These are phyloP conservation scores for Amaranthus cruentus DNA, from an alignment of 148 eudicot genomes.

Conservation along the genomic window DNA sequence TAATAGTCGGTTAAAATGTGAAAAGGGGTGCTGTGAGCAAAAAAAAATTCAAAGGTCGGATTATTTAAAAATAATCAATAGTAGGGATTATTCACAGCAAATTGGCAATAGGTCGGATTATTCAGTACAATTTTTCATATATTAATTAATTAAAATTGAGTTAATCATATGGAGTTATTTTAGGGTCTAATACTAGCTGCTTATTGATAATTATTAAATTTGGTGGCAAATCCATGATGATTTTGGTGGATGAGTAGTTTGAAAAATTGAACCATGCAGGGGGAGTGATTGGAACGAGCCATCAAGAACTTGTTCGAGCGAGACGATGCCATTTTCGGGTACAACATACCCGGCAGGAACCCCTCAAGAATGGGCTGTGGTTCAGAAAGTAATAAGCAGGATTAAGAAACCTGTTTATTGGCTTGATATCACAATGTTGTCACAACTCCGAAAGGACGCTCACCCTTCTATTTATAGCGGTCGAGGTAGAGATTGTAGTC, in stretches of 20 bases:
- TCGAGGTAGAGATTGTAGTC: conserved; percentile 9
- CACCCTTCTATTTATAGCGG: conserved; percentile 12
- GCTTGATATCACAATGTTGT: conserved; percentile 17
- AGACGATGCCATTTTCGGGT: conserved; percentile 2
- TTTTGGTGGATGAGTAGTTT: no score
- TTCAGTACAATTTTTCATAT: no score
- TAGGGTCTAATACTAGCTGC: no score
- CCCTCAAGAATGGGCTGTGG: conserved; percentile 7
- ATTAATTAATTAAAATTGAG: no score
- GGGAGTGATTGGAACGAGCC: conserved; percentile 13
- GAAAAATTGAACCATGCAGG: not conserved
- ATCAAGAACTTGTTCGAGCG: not conserved
- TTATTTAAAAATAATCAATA: no score
- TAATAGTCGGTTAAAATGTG: no score
- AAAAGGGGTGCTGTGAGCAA: no score
- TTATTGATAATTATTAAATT: conserved; percentile 27
- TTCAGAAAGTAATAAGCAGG: not conserved
- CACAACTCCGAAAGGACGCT: conserved; percentile 25
- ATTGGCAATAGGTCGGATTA: no score
- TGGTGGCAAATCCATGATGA: no score
- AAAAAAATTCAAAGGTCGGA: no score
- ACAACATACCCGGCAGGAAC: not conserved
- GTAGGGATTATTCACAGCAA: no score
- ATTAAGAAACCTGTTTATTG: conserved; percentile 19
- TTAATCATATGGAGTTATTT: no score